These are phyloP conservation scores for Rhododendron ovatum DNA, from an alignment of 148 eudicot species.

Conservation along the genomic window DNA sequence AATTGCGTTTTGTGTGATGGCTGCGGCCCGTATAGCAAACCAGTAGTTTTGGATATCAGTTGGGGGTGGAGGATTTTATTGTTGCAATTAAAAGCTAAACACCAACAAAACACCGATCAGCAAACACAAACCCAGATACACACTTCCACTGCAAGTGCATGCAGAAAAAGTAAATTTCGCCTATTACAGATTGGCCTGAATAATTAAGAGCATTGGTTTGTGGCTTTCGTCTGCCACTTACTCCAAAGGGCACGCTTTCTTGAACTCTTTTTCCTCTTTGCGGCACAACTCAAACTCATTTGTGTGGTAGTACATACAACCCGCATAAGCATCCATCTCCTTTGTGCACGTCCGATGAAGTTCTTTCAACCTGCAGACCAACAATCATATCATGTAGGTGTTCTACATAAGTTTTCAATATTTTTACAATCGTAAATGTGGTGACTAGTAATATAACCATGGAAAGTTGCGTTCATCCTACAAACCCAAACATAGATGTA, in stretches of 20 bases:
- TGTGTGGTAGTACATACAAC: constrained; percentile 82
- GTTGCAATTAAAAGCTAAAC: no score
- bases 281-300: constrained; percentile 81
- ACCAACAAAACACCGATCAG: no score
- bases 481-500: not conserved
- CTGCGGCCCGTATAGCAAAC: no score
- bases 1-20: no score
- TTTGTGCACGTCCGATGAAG: constrained; percentile 72
- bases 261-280: constrained; percentile 69
- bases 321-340: constrained; percentile 72
- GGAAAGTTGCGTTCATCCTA: not conserved
- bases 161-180: not conserved
- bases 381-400: not conserved
- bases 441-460: not conserved
- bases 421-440: not conserved
- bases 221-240: constrained; percentile 11
- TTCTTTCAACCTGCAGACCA: constrained; percentile 59
- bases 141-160: not conserved
- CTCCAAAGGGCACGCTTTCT: constrained; percentile 69
- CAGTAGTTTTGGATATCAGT: no score
- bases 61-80: no score
- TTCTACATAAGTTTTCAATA: no score
- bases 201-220: constrained; percentile 9
- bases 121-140: not conserved
- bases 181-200: constrained; percentile 13